A percentile compares a stretch with the other conserved stretches of the same genome.
phyloP scores from a whole-genome alignment of 2,329 filamentous ascomycete genomes.

The Cladobotryum mycophilum region DNA sequence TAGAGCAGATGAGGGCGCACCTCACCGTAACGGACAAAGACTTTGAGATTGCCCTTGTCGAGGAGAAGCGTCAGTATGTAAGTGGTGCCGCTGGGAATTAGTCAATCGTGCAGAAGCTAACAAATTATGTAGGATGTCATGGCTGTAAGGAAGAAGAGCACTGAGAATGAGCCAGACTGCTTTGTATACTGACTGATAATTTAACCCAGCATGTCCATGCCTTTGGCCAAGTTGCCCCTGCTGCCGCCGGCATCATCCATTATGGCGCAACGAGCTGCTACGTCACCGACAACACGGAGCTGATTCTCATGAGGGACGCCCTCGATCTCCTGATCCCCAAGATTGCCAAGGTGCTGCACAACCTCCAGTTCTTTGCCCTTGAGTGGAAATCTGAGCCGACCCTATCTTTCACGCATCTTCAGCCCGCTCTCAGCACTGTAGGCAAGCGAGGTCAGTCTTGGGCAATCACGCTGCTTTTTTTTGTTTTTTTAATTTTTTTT shows the following conservation, averaged over 20 bases:
- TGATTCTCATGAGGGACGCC: conserved; percentile 60
- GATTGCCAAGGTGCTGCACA: conserved; percentile 70
- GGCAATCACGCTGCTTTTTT: conserved; percentile 28
- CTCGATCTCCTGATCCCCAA: conserved; percentile 72
- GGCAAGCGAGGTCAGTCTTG: conserved; percentile 45
- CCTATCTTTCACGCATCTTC: conserved; percentile 70
- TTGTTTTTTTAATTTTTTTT: too few species aligned
- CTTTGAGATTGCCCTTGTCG: conserved; percentile 66
- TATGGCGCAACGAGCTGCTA: conserved; percentile 51
- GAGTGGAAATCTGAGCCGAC: conserved; percentile 67
- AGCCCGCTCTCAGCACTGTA: conserved; percentile 49
- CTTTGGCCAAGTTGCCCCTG: conserved; percentile 66
- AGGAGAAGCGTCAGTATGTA: conserved; percentile 54
- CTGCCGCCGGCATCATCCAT: conserved; percentile 79
- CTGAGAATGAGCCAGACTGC: neutral
- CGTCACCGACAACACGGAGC: conserved; percentile 69
- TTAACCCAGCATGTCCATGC: conserved; percentile 55
- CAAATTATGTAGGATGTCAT: conserved; percentile 39
- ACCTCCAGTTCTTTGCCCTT: conserved; percentile 65
- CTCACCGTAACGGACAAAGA: conserved; percentile 70
- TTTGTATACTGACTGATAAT: conserved; percentile 20
- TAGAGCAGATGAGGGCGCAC: conserved; percentile 70
- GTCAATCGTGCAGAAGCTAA: conserved; percentile 18
- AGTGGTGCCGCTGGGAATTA: conserved; percentile 45
- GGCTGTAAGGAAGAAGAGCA: conserved; percentile 37